Base-by-base conservation (phyloP, 2,329 filamentous ascomycete species). In the Onygenales sp. region DNA sequence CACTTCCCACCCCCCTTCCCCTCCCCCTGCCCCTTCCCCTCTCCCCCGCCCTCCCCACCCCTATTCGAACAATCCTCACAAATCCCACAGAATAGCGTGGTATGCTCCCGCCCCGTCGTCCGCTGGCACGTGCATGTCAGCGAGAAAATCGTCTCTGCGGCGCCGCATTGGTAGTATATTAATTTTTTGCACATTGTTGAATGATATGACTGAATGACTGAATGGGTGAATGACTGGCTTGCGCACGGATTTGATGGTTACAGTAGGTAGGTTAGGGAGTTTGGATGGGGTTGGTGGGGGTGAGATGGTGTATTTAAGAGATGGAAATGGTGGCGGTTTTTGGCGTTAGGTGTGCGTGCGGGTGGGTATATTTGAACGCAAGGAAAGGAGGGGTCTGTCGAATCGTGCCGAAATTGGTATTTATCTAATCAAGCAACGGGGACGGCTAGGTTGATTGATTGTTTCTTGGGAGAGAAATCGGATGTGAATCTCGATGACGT, bases 71-170 rank as follows among this genome's bases (percentile, higher is more conserved):
- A 61, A 31, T 56, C 54, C 14, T 44, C 44, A 45, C 59, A 61
- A 43, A 61, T 54, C 13, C 59, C 59, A 48, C 59, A 61, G 38
- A 57, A 55, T 10, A 56, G 31, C 5, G n/a, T 33, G 8, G 44
- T 54, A 36, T 52, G 33, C 11, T 56, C 52, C 51, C 58, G 52
- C 6, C 43, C 56, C 11, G 54, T 49, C 31, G 53, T 59, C 32
- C 35, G 52, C 2, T 51, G 33, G 44, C 59, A 61, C 13, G 27
- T 47, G 42, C 59, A 61, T 11, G 52, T 32, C 35, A 53, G 14
- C 5, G 52, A 56, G 49, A 57, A 61, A 13, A 61, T 54, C 13
- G 58, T 61, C 51, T 61, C 59, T 13, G 56, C 49, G 11, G 58
- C 48, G 11, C 59, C 59, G 43, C 59, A 61, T 43, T 45, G 45